Evolutionary conservation across 1,284 basidiomycete species (phyloP).

Genomic region (Xerocomus cyaneibrunnescens): DNA sequence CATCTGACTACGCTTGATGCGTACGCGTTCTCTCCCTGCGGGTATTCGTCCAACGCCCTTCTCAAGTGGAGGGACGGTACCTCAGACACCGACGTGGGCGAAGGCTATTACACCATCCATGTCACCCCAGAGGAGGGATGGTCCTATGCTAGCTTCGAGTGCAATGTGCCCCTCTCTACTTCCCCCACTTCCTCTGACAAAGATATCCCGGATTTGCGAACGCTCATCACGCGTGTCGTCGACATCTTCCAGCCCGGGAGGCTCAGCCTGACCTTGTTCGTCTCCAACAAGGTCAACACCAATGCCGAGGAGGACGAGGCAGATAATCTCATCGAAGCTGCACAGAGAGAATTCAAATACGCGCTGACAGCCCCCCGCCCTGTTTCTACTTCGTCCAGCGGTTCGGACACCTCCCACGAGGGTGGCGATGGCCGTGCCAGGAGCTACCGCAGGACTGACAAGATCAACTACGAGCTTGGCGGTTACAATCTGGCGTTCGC

Average conservation of each 20-base stretch:
- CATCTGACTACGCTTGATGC: slow-evolving; percentile 85
- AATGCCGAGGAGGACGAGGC: slow-evolving; percentile 49
- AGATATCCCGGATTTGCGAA: slow-evolving; percentile 70
- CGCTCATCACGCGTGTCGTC: slow-evolving; percentile 86
- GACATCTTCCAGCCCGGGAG: slow-evolving; percentile 90
- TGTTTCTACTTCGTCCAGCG: slow-evolving; percentile 22
- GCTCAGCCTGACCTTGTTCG: slow-evolving; percentile 89
- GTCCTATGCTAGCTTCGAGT: slow-evolving; percentile 98
- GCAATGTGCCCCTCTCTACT: slow-evolving; percentile 83
- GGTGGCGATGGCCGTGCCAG: slow-evolving; percentile 11
- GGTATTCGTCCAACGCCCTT: slow-evolving; percentile 95
- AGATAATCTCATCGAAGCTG: slow-evolving; percentile 59
- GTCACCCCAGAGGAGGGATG: slow-evolving; percentile 97
- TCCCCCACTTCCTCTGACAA: slow-evolving; percentile 38
- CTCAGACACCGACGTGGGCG: slow-evolving; percentile 41
- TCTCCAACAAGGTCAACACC: slow-evolving; percentile 65
- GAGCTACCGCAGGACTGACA: slow-evolving; percentile 79
- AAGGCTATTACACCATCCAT: slow-evolving; percentile 98
- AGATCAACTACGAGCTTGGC: slow-evolving; percentile 98
- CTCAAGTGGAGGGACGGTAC: slow-evolving; percentile 59
- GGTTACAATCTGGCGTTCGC: slow-evolving; percentile 95
- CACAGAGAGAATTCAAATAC: slow-evolving; percentile 66
- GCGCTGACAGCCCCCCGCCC: slow-evolving; percentile 45
- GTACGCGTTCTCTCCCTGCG: slow-evolving; percentile 94
- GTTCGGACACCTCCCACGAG: slow-evolving; percentile 14